Percentiles rank a stretch among this genome's conserved stretches.
These are phyloP conservation scores for Xylaria multiplex DNA, from an alignment of 2,329 filamentous ascomycete genomes.

Conservation along the genomic window DNA sequence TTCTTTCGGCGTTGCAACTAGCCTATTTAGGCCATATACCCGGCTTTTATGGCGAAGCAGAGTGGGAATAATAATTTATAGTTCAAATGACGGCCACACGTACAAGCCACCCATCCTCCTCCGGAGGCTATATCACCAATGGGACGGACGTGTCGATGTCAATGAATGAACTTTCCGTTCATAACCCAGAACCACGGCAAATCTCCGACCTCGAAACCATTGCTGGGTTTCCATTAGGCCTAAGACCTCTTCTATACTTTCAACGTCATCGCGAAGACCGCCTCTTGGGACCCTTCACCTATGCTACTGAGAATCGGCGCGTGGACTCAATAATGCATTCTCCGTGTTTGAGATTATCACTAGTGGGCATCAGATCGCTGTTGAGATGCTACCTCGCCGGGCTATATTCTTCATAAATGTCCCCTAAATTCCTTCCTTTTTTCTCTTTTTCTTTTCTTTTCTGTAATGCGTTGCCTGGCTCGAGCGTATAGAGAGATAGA, in stretches of 20 bases:
- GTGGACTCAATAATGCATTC: neutral
- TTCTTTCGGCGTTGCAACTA: neutral
- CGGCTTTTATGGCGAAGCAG: constrained; percentile 16
- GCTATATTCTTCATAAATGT: too few species aligned
- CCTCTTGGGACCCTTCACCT: constrained; percentile 5
- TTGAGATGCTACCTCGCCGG: neutral
- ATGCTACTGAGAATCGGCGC: constrained; percentile 18
- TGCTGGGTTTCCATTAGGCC: neutral
- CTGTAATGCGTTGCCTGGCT: neutral
- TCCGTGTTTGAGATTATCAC: neutral
- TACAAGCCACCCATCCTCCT: neutral
- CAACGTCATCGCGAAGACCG: constrained; percentile 20
- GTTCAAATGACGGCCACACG: neutral
- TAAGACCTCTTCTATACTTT: constrained; percentile 1
- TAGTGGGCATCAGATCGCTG: too few species aligned
- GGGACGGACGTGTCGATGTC: neutral
- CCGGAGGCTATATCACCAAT: neutral
- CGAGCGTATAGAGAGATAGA: neutral
- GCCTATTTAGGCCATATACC: neutral
- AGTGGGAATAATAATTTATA: too few species aligned
- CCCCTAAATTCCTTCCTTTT: too few species aligned
- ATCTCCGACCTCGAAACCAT: neutral
- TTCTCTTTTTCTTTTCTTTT: too few species aligned
- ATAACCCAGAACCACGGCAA: neutral
- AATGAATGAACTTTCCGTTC: neutral